Evolutionary conservation across 2,329 filamentous ascomycete species (phyloP), one percentile per base, ranked within the genome.

Genomic region (Talaromyces sp.): DNA sequence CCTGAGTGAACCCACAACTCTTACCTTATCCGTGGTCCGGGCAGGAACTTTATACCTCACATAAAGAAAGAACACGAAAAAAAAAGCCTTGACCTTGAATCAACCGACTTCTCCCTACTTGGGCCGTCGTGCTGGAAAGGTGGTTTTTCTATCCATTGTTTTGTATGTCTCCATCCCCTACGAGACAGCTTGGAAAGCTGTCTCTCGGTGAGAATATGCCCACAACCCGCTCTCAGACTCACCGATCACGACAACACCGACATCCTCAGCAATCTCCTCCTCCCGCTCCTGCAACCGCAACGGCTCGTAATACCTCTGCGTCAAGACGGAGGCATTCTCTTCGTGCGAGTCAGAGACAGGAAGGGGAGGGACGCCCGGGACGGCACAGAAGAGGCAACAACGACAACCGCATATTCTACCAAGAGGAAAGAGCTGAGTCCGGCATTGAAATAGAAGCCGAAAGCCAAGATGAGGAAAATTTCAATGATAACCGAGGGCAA

Each of bases 131-230:
- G 45, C 22, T 17, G 33, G 6, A 8, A 5, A 37, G n/a, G 49
- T 27, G 25, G 27, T n/a, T 62, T 63, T 33, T 47, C 39, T 35
- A 31, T 59, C n/a, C 37, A 45, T 59, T 59, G 68, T 45, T 39
- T 67, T 62, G 70, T 67, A 80, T 80, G 78, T 77, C 77, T 68
- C 70, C 77, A 39, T 57, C 52, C 62, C 78, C 78, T 65, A 78
- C 76, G 43, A 75, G 72, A 65, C 72, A 78, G 68, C 73, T 80
- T 49, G 72, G 71, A 66, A 73, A 71, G 68, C 74, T 80, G 64
- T 79, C 77, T 61, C 76, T 80, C 66, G 73, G 72, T 67, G 72
- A 69, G 62, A 71, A 71, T 54, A 76, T 79, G 73, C 68, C 74
- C 62, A 70, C 67, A 57, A 69, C 70, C 62, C 74, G 70, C 49